Conservation (phyloP, 352 stramenopile species). For the Globisporangium emineosum region DNA sequence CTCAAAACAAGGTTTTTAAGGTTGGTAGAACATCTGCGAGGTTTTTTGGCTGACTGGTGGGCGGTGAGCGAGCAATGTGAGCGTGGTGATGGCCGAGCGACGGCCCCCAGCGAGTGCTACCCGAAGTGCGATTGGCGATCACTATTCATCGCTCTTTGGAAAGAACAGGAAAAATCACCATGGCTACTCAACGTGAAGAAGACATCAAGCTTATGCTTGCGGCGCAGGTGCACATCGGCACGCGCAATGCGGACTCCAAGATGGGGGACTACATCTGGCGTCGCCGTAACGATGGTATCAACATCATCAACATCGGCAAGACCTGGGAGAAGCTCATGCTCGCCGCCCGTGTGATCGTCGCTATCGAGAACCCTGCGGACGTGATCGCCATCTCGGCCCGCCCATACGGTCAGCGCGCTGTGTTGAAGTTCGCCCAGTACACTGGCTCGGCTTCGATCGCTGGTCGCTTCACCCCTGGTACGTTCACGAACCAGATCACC, state of each 20-base stretch:
- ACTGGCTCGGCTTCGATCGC: constrained; percentile 97
- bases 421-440: constrained; percentile 99
- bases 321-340: constrained; percentile 99
- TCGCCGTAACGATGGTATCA: constrained; percentile 97
- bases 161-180: constrained; percentile 49
- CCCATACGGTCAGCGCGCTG: constrained; percentile 98
- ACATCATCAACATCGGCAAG: constrained; percentile 99
- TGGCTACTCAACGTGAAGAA: constrained; percentile 94
- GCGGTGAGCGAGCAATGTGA: constrained; percentile 1
- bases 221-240: constrained; percentile 99
- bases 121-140: not conserved
- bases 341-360: constrained; percentile 98
- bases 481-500: constrained; percentile 99
- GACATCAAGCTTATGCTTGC: constrained; percentile 99
- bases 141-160: constrained; percentile 64
- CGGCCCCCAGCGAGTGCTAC: not conserved
- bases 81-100: not conserved
- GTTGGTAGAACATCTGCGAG: not conserved
- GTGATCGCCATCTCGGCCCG: constrained; percentile 99
- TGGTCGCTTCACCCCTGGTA: constrained; percentile 99
- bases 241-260: constrained; percentile 97
- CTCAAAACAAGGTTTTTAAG: not conserved
- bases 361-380: constrained; percentile 99
- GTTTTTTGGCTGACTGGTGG: constrained; percentile 15
- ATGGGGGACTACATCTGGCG: constrained; percentile 99